Conservation (phyloP, 768 basidiomycete species). For the Macrolepiota fuliginosa region DNA sequence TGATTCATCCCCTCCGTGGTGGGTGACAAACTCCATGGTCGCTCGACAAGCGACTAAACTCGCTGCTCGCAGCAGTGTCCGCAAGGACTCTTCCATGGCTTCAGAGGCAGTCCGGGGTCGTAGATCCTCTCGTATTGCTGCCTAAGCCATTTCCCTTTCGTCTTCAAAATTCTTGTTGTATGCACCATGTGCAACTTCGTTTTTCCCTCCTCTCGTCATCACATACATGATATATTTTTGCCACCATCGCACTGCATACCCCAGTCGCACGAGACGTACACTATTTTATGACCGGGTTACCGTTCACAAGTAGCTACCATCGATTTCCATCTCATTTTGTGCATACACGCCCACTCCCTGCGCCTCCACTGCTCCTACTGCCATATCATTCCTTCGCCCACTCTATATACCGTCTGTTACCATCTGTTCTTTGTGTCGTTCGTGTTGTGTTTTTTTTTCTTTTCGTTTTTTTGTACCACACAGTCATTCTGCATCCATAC, state of each 20-base stretch:
- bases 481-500: slow-evolving; percentile 3
- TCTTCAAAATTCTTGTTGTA: not conserved
- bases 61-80: slow-evolving; percentile 5
- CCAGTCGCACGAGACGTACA: not conserved
- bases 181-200: not conserved
- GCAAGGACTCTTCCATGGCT: not conserved
- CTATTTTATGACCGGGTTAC: slow-evolving; percentile 6
- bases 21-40: slow-evolving; percentile 10
- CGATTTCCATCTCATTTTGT: not conserved
- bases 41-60: slow-evolving; percentile 6
- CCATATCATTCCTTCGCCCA: not conserved
- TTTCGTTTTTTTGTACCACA: not conserved
- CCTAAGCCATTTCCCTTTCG: not conserved
- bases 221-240: slow-evolving; percentile 2
- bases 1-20: slow-evolving; percentile 5
- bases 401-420: not conserved
- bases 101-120: slow-evolving; percentile 5
- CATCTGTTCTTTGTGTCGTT: not conserved
- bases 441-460: not conserved
- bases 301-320: not conserved
- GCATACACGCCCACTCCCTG: not conserved
- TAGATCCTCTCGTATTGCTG: slow-evolving; percentile 5
- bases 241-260: not conserved
- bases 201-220: not conserved
- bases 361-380: slow-evolving; percentile 1